These are phyloP conservation scores for Hyphodiscus sp. DNA, from an alignment of 2,329 filamentous ascomycete genomes.

Conservation along the genomic window DNA sequence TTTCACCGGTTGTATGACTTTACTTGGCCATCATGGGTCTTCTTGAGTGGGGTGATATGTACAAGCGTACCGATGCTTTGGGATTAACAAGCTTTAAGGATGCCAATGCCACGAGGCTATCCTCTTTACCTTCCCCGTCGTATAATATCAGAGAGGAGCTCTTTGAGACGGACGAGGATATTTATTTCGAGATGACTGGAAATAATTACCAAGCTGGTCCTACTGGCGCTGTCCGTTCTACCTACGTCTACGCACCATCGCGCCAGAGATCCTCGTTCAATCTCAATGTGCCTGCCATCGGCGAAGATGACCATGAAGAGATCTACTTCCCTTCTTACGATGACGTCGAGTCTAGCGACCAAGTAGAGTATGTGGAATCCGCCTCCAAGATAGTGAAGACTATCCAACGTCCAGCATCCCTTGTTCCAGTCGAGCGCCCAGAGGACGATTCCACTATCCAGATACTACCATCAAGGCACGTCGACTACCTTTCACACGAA, in stretches of 20 bases:
- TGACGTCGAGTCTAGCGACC: constrained; percentile 16
- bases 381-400: constrained; percentile 47
- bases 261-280: neutral
- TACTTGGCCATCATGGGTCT: neutral
- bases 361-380: constrained; percentile 39
- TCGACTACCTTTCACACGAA: constrained; percentile 92
- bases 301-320: constrained; percentile 35
- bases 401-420: constrained; percentile 42
- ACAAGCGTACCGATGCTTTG: neutral
- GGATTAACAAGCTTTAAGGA: neutral
- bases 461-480: constrained; percentile 52
- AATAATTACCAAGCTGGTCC: neutral
- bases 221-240: neutral
- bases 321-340: constrained; percentile 35
- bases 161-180: neutral
- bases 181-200: neutral
- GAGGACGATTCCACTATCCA: constrained; percentile 49
- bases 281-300: neutral
- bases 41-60: neutral
- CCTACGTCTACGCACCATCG: neutral
- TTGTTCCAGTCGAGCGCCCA: constrained; percentile 23
- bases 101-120: neutral
- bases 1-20: neutral
- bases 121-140: neutral
- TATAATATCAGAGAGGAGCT: neutral